Evolutionary conservation across 257 asterid genomes (phyloP), one percentile per base, ranked within the genome.

Genomic region (Fraxinus americana): DNA sequence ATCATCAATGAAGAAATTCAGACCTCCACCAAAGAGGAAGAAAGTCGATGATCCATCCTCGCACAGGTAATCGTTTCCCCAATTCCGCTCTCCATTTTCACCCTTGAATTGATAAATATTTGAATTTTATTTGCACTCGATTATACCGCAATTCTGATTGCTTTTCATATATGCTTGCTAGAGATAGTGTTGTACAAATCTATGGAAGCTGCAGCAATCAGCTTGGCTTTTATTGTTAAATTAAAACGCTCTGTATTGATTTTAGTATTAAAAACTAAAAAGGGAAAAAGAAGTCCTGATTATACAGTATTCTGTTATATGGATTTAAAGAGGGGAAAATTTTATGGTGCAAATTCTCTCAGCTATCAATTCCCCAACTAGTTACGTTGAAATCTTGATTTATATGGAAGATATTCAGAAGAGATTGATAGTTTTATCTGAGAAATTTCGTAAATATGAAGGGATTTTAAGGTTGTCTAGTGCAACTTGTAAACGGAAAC

Each of bases 11-110:
- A 79, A 80, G 29, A 79, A 80, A 35, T 82, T 80, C 82, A 80
- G 71, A 71, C 87, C 88, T 59, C 88, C 88, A 16, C 78, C 86
- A 29, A 91, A 88, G 88, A 86, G 85, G 87, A 80, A 81, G 87
- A 91, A 84, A 78, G 72, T 82, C 38, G 87, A 85, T 3, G 75
- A 76, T 43, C 43, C 78, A 16, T 36, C 84, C 75, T 67, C 83
- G 48, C 72, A 34, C 77, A 75, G 91, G 93, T 87, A 84, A 81
- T 84, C 70, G 35, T 25, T 10, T 63, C 34, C 69, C 34, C 34
- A 25, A 27, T 27, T 23, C 69, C 2, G 34, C 16, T 1, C 5
- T 9, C 35, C 32, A 41, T 41, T 45, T 4, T 35, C 71, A 25
- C 38, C 52, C 72, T 29, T 63, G 16, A 23, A 23, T 63, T 23